A percentile compares a stretch with the other conserved stretches of the same genome.
Evolutionary conservation across 208 protist species (phyloP).

Genomic region (Vickermania ingenoplastis): DNA sequence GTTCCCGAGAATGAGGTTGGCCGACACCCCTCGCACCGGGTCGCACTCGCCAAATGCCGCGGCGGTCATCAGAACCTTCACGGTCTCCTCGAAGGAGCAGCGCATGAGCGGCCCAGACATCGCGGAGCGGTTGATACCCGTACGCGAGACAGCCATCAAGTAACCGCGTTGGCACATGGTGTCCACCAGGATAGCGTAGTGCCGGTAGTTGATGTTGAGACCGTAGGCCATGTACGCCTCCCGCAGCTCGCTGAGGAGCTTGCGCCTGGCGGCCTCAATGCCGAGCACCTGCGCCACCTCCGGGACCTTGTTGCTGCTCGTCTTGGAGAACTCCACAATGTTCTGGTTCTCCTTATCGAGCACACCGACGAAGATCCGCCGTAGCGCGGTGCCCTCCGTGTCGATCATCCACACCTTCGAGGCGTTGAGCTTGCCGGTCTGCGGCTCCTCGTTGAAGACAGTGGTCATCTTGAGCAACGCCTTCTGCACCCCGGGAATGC

Average conservation of each 20-base stretch:
- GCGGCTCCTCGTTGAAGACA: slow-evolving; percentile 23
- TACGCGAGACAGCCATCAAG: slow-evolving; percentile 95
- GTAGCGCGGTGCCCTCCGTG: slow-evolving; percentile 95
- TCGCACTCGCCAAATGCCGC: slow-evolving; percentile 95
- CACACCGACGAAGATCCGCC: slow-evolving; percentile 90
- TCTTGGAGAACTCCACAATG: slow-evolving; percentile 91
- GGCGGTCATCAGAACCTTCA: slow-evolving; percentile 98
- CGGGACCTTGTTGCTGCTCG: slow-evolving; percentile 97
- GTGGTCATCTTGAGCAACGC: slow-evolving; percentile 61
- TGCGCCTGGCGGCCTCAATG: slow-evolving; percentile 76
- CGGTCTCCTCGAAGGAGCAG: slow-evolving; percentile 99
- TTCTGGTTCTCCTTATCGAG: slow-evolving; percentile 92
- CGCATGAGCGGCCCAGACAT: slow-evolving; percentile 96
- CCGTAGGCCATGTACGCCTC: slow-evolving; percentile 93
- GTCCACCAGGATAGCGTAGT: slow-evolving; percentile 97
- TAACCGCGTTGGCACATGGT: slow-evolving; percentile 97
- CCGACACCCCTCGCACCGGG: slow-evolving; percentile 92
- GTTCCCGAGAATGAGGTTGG: slow-evolving; percentile 98
- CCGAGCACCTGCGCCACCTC: slow-evolving; percentile 96
- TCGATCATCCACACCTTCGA: slow-evolving; percentile 90
- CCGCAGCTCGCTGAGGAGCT: slow-evolving; percentile 83
- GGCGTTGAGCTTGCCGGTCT: slow-evolving; percentile 23
- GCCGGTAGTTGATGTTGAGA: slow-evolving; percentile 99
- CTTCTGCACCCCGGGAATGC: slow-evolving; percentile 95
- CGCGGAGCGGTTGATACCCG: slow-evolving; percentile 94